Evolutionary conservation across 2,329 filamentous ascomycete species (phyloP).

Genomic region (Calonectria pseudoreteaudii): DNA sequence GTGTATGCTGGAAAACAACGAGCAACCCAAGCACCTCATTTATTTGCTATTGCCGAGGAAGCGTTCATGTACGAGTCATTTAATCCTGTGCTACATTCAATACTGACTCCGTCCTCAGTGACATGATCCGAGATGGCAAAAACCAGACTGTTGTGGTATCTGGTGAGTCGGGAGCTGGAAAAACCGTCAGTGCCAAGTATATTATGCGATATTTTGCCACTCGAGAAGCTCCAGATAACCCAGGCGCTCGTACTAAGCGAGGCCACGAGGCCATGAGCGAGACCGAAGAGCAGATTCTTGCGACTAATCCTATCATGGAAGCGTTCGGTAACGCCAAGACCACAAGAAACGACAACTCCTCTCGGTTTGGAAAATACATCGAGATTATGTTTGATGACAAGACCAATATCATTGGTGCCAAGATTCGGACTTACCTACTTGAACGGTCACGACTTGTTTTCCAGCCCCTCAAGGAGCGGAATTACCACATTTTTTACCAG

Average conservation of each 20-base stretch:
- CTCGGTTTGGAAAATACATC: conserved; percentile 98
- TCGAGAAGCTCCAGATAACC: conserved; percentile 91
- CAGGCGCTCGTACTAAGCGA: conserved; percentile 79
- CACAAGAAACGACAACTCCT: conserved; percentile 99
- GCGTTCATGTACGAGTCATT: conserved; percentile 81
- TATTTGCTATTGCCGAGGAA: conserved; percentile 99
- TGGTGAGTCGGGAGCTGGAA: conserved; percentile 97
- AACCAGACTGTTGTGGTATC: conserved; percentile 99
- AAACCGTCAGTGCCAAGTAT: conserved; percentile 99
- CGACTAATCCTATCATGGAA: conserved; percentile 99
- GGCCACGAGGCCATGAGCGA: conserved; percentile 90
- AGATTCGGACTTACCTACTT: conserved; percentile 94
- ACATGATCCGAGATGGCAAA: conserved; percentile 95
- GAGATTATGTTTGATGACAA: conserved; percentile 98
- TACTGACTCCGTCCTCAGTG: conserved; percentile 67
- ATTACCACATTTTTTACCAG: conserved; percentile 99
- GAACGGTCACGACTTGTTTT: conserved; percentile 97
- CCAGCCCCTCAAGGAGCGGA: conserved; percentile 95
- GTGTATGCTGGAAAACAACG: conserved; percentile 98
- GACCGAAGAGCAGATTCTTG: conserved; percentile 97
- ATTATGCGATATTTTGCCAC: conserved; percentile 99
- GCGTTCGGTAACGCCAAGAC: conserved; percentile 99
- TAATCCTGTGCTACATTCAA: neutral
- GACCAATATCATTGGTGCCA: conserved; percentile 96
- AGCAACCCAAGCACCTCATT: conserved; percentile 94